Evolutionary conservation across 495 filamentous ascomycete genomes (phyloP).

Genomic region (Podospora tetraspora): DNA sequence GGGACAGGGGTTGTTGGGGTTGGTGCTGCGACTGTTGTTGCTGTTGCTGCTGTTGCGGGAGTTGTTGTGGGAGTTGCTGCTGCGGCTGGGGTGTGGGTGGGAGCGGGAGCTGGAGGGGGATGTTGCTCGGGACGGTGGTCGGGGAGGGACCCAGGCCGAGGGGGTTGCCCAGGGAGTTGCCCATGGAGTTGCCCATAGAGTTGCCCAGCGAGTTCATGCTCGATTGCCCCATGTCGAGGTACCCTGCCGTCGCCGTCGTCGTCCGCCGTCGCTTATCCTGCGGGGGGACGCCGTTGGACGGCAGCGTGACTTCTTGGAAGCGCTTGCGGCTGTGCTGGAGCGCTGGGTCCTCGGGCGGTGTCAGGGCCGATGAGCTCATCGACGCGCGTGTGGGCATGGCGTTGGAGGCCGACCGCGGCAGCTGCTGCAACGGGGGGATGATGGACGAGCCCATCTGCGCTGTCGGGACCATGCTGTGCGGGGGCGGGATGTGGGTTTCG

Average conservation of each 20-base stretch:
- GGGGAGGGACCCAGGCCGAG: background rate
- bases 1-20: constrained; percentile 6
- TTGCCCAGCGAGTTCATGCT: background rate
- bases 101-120: background rate
- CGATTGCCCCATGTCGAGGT: constrained; percentile 22
- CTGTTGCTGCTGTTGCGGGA: background rate
- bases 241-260: background rate
- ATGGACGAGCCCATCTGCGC: constrained; percentile 16
- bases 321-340: constrained; percentile 32
- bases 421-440: constrained; percentile 14
- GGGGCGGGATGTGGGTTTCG: constrained; percentile 20
- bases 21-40: background rate
- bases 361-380: constrained; percentile 38
- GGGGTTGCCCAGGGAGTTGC: background rate
- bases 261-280: constrained; percentile 43
- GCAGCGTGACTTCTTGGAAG: constrained; percentile 15
- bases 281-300: background rate
- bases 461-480: constrained; percentile 8
- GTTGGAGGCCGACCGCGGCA: constrained; percentile 26
- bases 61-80: background rate
- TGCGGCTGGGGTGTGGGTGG: no score
- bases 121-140: background rate
- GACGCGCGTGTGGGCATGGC: constrained; percentile 30
- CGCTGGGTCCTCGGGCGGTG: constrained; percentile 44
- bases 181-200: no score